phyloP scores from a whole-genome alignment of 75 land plant species.

The Ceratopteris richardii region DNA sequence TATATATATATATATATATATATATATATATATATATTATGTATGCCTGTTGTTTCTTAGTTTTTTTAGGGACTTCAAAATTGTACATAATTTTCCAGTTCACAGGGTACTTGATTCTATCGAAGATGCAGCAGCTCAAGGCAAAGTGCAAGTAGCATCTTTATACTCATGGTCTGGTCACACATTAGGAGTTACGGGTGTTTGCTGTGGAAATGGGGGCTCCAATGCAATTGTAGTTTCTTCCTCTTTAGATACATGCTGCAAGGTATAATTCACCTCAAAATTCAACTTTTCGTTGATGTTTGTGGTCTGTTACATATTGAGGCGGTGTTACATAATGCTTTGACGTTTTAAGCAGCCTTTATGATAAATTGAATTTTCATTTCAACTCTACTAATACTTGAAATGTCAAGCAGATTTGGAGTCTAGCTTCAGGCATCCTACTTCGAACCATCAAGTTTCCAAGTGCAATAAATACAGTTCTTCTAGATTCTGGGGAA shows the following conservation, averaged over 20 bases:
- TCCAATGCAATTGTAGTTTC: slow-evolving; percentile 70
- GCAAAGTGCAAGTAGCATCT: slow-evolving; percentile 15
- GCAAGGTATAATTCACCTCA: slow-evolving; percentile 49
- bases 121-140: slow-evolving; percentile 43
- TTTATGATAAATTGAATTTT: too few species aligned
- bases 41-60: too few species aligned
- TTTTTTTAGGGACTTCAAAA: too few species aligned
- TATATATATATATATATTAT: too few species aligned
- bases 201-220: slow-evolving; percentile 68
- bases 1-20: too few species aligned
- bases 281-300: too few species aligned
- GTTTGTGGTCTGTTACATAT: too few species aligned
- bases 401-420: slow-evolving; percentile 35
- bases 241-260: slow-evolving; percentile 72
- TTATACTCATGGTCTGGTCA: slow-evolving; percentile 55
- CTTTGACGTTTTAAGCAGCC: too few species aligned
- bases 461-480: slow-evolving; percentile 61
- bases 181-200: slow-evolving; percentile 54
- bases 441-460: slow-evolving; percentile 59
- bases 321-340: too few species aligned
- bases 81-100: too few species aligned
- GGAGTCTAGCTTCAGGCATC: slow-evolving; percentile 72
- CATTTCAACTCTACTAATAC: too few species aligned
- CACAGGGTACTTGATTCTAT: slow-evolving; percentile 22
- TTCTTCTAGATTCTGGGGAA: slow-evolving; percentile 70